These are phyloP conservation scores for Scheffersomyces lignicola DNA, from an alignment of 1,139 yeast species.

Conservation along the genomic window DNA sequence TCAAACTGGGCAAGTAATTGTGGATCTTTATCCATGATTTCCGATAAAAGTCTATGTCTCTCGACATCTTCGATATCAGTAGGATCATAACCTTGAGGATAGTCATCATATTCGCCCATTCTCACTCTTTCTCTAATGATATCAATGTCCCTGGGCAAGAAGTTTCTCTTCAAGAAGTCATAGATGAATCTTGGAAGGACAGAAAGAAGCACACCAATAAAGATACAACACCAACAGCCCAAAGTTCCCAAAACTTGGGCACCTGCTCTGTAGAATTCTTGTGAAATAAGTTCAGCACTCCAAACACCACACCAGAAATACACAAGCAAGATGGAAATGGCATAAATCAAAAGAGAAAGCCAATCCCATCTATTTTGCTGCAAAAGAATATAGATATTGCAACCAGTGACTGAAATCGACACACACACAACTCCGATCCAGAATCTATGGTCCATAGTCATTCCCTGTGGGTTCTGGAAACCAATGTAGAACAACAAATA, in stretches of 20 bases:
- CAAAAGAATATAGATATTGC: constrained; percentile 53
- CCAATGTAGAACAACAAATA: constrained; percentile 47
- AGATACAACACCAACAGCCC: constrained; percentile 52
- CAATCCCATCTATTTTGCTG: constrained; percentile 66
- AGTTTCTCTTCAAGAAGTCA: constrained; percentile 48
- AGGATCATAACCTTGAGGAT: constrained; percentile 59
- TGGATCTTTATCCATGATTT: constrained; percentile 37
- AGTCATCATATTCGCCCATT: constrained; percentile 47
- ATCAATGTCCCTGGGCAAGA: constrained; percentile 54
- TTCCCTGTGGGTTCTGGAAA: constrained; percentile 51
- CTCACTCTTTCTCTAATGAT: constrained; percentile 52
- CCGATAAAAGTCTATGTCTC: constrained; percentile 38
- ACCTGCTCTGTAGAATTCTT: constrained; percentile 58
- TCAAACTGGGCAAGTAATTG: constrained; percentile 36
- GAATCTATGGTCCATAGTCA: constrained; percentile 56
- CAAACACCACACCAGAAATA: constrained; percentile 65
- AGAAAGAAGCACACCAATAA: constrained; percentile 47
- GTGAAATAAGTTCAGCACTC: constrained; percentile 44
- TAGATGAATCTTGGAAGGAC: constrained; percentile 53
- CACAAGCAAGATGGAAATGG: constrained; percentile 51
- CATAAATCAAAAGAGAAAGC: constrained; percentile 49
- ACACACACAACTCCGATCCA: constrained; percentile 56
- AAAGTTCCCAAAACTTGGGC: constrained; percentile 53
- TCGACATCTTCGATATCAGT: constrained; percentile 51
- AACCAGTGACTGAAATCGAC: constrained; percentile 50